Conservation (phyloP, 768 basidiomycete genomes). For the Boletus tylopilopsis region DNA sequence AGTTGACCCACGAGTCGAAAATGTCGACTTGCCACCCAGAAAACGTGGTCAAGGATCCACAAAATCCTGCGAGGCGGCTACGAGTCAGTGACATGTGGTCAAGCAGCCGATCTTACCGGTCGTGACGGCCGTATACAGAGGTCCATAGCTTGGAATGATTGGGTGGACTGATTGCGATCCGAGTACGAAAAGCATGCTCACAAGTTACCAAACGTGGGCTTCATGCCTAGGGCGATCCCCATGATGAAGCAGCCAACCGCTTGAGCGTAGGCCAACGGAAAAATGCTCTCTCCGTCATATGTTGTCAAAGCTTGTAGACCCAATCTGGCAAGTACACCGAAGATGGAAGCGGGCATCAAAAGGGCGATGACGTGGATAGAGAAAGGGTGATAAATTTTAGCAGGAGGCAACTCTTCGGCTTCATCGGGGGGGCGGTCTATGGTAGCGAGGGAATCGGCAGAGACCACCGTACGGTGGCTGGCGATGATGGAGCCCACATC, state of each 20-base stretch:
- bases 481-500: conserved; percentile 35
- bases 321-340: conserved; percentile 81
- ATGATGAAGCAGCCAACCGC: conserved; percentile 88
- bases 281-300: conserved; percentile 74
- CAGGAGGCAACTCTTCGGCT: conserved; percentile 29
- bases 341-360: conserved; percentile 76
- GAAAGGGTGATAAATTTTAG: conserved; percentile 47
- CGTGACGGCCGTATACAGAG: conserved; percentile 82
- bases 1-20: conserved; percentile 82
- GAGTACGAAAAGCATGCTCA: conserved; percentile 38
- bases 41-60: conserved; percentile 95
- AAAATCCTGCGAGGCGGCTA: conserved; percentile 59
- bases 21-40: conserved; percentile 92
- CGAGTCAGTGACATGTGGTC: background rate
- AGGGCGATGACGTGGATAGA: conserved; percentile 64
- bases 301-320: conserved; percentile 71
- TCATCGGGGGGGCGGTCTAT: conserved; percentile 40
- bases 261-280: conserved; percentile 82
- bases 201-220: conserved; percentile 71
- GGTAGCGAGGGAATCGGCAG: conserved; percentile 38
- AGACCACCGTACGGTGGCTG: conserved; percentile 29
- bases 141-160: conserved; percentile 62
- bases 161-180: conserved; percentile 8
- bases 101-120: conserved; percentile 54
- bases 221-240: conserved; percentile 73